phyloP scores from a whole-genome alignment of 805 yeast genomes.

The Lipomyces japonicus region DNA sequence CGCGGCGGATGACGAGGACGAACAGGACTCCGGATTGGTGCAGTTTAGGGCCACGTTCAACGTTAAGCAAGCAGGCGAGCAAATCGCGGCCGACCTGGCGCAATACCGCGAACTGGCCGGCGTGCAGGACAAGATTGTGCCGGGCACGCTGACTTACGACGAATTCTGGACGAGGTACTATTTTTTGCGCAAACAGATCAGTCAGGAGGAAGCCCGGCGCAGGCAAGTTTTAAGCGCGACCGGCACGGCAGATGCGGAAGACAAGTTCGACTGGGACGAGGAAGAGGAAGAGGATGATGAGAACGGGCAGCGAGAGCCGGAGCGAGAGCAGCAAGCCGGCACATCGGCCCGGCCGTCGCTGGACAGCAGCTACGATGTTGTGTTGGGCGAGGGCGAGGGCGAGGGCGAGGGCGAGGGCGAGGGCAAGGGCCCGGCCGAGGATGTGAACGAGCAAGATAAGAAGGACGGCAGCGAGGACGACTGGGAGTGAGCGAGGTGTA shows the following conservation, averaged over 20 bases:
- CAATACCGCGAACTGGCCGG: constrained; percentile 50
- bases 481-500: too few relatives aligned
- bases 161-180: constrained; percentile 76
- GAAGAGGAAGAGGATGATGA: constrained; percentile 42
- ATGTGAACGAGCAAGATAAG: neutral
- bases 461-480: neutral
- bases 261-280: constrained; percentile 42
- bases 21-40: too few relatives aligned
- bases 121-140: constrained; percentile 63
- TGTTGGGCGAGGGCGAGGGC: constrained; percentile 41
- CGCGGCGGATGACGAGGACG: constrained; percentile 38
- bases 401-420: constrained; percentile 60
- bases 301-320: constrained; percentile 30
- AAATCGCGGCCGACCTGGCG: constrained; percentile 48
- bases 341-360: constrained; percentile 39
- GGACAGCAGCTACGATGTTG: constrained; percentile 43
- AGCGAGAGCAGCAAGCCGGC: constrained; percentile 13
- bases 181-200: constrained; percentile 49
- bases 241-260: constrained; percentile 46
- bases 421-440: neutral
- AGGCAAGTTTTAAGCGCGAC: constrained; percentile 51
- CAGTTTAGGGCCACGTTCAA: constrained; percentile 42
- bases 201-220: constrained; percentile 61
- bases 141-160: constrained; percentile 53
- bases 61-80: constrained; percentile 49